phyloP scores from a whole-genome alignment of 2,329 filamentous ascomycete genomes.

The Lachnellula hyalina region DNA sequence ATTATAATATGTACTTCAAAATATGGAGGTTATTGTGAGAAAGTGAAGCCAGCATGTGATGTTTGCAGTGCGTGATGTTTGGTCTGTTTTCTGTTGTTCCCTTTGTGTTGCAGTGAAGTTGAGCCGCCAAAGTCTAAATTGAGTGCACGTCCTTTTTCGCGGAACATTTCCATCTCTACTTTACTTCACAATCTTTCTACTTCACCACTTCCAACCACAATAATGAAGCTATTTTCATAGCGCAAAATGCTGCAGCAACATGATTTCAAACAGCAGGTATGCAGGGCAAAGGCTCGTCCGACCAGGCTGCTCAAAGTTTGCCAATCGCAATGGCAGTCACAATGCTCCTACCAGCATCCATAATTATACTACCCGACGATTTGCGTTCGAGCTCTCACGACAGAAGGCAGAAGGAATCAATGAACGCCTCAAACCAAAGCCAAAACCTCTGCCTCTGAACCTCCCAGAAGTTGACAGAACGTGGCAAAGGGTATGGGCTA shows the following conservation, averaged over 20 bases:
- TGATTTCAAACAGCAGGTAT: conserved; percentile 12
- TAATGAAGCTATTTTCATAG: conserved; percentile 17
- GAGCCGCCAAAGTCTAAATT: not conserved
- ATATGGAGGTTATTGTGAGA: no score
- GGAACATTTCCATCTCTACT: not conserved
- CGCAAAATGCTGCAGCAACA: conserved; percentile 9
- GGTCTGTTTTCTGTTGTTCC: not conserved
- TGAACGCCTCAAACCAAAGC: not conserved
- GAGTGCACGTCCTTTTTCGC: not conserved
- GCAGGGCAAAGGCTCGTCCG: conserved; percentile 5
- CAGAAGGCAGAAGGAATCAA: not conserved
- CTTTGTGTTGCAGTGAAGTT: not conserved
- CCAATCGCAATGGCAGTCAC: not conserved
- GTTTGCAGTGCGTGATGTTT: not conserved
- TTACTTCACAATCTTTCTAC: not conserved
- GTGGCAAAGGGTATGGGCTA: conserved; percentile 25
- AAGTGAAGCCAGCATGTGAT: not conserved
- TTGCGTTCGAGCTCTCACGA: not conserved
- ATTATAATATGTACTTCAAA: no score
- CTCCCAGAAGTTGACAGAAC: conserved; percentile 23
- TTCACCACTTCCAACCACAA: not conserved
- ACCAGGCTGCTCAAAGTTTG: not conserved
- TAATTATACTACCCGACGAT: not conserved
- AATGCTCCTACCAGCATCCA: not conserved
- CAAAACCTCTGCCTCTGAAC: conserved; percentile 7